These are phyloP conservation scores for Daldinia concentrica DNA, from an alignment of 495 filamentous ascomycete genomes.

Conservation along the genomic window DNA sequence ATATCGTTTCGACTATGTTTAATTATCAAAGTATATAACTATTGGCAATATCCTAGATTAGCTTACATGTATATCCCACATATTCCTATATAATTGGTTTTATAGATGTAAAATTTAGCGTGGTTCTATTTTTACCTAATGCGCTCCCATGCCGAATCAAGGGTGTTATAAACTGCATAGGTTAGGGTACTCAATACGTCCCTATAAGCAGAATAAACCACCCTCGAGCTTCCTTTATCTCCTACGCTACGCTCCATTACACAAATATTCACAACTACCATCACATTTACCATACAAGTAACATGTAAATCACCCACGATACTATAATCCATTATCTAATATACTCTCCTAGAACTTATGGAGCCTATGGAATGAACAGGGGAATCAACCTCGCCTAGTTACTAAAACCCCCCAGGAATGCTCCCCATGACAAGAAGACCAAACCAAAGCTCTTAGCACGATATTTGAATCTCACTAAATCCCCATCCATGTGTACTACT, in stretches of 20 bases:
- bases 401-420: background rate
- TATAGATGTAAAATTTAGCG: no score
- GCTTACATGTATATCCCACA: background rate
- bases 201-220: no score
- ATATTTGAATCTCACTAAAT: background rate
- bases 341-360: background rate
- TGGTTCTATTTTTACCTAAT: no score
- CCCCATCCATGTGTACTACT: background rate
- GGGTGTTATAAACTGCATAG: no score
- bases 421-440: background rate
- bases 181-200: no score
- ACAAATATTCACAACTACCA: background rate
- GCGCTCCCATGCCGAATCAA: no score
- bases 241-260: background rate
- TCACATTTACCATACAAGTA: background rate
- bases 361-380: background rate
- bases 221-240: background rate
- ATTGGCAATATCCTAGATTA: no score
- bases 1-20: background rate
- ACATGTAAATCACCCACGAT: background rate
- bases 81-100: no score
- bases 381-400: background rate
- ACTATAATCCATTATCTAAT: conserved; percentile 18
- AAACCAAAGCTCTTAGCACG: background rate
- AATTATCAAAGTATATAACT: background rate